Evolutionary conservation across 2,329 filamentous ascomycete species (phyloP), one percentile per base, ranked within the genome.

Genomic region (Penicillium sp.): DNA sequence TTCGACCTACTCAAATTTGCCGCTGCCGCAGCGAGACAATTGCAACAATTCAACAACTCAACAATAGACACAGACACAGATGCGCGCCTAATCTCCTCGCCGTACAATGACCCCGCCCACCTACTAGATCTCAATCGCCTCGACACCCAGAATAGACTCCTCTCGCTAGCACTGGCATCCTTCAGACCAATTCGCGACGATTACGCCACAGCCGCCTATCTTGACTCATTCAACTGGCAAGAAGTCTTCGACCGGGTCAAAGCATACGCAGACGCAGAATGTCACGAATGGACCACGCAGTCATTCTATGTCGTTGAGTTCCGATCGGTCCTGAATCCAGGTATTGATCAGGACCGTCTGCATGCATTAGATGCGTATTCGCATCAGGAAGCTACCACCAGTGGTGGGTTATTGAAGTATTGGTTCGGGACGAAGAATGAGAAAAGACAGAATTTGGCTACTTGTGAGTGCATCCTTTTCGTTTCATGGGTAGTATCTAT

Each of bases 391-490:
- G 92, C 92, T 12, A 86, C 86, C 16, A 81, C 81, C 36, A 89
- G 85, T 64, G 91, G 91, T 6, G 90, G 90, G 0, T 82, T 96
- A 66, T 74, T 96, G 66, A 95, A 95, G 82, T 96, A 96, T 73
- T 96, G 92, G 90, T 96, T 95, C 70, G 90, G 90, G 2, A 79
- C 76, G 31, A 86, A 87, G 18, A 85, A 95, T 73, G 75, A 70
- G 41, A 78, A 87, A 47, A 80, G 87, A 56, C 79, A 84, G 65
- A 96, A 96, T 74, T 72, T 96, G 64, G 92, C 92, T 41, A 96
- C 91, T 45, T 91, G 85, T 85, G 67, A 67, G 78, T 29, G 28
- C 8, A 12, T 29, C 10, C 1, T 9, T 3, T 7, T 29, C 28
- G 18, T 9, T 12, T 29, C 28, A 9, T 9, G 10, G 5, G 5